Evolutionary conservation across 495 filamentous ascomycete genomes (phyloP).

Genomic region (Lophium mytilinum): DNA sequence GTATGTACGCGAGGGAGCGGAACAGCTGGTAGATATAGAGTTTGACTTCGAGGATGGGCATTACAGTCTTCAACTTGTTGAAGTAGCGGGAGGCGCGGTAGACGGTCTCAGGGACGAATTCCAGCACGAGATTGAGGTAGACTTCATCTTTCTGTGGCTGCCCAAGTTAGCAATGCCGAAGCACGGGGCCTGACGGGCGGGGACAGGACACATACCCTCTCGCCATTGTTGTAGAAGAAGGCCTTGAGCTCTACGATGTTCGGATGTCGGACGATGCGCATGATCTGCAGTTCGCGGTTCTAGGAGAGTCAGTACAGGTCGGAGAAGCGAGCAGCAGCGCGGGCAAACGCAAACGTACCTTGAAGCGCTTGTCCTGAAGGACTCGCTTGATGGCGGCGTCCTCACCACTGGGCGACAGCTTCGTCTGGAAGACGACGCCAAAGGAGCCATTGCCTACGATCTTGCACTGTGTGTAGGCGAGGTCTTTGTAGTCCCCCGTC

Average conservation of each 20-base stretch:
- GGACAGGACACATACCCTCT: constrained; percentile 55
- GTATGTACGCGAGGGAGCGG: constrained; percentile 95
- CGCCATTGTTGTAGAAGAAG: constrained; percentile 98
- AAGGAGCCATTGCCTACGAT: constrained; percentile 99
- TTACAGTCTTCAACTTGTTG: constrained; percentile 99
- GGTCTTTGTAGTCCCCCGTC: constrained; percentile 89
- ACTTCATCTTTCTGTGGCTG: constrained; percentile 71
- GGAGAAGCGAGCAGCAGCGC: neutral
- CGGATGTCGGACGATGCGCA: constrained; percentile 96
- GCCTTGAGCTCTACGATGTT: constrained; percentile 99
- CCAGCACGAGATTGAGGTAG: constrained; percentile 94
- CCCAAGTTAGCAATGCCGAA: constrained; percentile 8
- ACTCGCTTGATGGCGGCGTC: constrained; percentile 99
- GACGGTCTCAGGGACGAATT: constrained; percentile 97
- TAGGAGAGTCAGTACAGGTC: constrained; percentile 40
- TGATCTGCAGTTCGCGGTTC: constrained; percentile 99
- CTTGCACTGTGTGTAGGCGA: constrained; percentile 98
- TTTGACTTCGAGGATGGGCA: constrained; percentile 98
- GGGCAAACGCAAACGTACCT: constrained; percentile 47
- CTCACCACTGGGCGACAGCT: constrained; percentile 91
- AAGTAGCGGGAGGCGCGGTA: constrained; percentile 98
- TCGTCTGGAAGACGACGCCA: constrained; percentile 97
- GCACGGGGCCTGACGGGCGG: constrained; percentile 16
- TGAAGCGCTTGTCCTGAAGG: constrained; percentile 97
- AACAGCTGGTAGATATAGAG: constrained; percentile 99